phyloP scores from a whole-genome alignment of 2,329 filamentous ascomycete genomes.

The Xylariales sp. region DNA sequence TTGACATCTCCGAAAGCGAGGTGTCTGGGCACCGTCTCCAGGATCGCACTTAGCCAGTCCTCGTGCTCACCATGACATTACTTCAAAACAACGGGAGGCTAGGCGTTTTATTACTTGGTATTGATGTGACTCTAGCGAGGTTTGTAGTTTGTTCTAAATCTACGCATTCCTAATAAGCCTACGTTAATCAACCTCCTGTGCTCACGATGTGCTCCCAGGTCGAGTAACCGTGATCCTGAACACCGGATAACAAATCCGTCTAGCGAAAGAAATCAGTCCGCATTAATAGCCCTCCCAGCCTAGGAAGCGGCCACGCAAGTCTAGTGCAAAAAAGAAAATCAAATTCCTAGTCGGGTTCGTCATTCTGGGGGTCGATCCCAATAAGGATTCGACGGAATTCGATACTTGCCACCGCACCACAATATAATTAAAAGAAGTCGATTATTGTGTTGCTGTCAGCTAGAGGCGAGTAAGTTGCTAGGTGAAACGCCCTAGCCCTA shows the following conservation, averaged over 20 bases:
- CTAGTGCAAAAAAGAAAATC: background rate
- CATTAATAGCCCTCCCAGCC: too few relatives aligned
- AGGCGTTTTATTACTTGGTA: too few relatives aligned
- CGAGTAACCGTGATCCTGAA: background rate
- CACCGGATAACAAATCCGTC: background rate
- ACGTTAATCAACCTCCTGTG: background rate
- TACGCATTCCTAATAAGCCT: background rate
- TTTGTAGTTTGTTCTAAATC: background rate
- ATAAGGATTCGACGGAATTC: background rate
- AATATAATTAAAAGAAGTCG: background rate
- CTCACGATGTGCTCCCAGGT: background rate
- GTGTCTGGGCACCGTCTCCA: slow-evolving; percentile 43
- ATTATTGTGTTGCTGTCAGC: background rate
- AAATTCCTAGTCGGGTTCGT: background rate
- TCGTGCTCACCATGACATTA: slow-evolving; percentile 38
- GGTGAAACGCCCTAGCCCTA: too few relatives aligned
- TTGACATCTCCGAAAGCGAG: slow-evolving; percentile 41
- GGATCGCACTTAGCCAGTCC: slow-evolving; percentile 43
- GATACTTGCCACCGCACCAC: background rate
- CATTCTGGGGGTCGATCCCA: background rate
- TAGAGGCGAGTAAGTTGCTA: background rate
- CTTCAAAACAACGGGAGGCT: slow-evolving; percentile 21
- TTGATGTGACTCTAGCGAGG: too few relatives aligned
- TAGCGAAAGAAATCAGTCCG: background rate
- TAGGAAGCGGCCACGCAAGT: background rate